Conservation (phyloP, 1,284 basidiomycete species). For the Gomphus bonarii region DNA sequence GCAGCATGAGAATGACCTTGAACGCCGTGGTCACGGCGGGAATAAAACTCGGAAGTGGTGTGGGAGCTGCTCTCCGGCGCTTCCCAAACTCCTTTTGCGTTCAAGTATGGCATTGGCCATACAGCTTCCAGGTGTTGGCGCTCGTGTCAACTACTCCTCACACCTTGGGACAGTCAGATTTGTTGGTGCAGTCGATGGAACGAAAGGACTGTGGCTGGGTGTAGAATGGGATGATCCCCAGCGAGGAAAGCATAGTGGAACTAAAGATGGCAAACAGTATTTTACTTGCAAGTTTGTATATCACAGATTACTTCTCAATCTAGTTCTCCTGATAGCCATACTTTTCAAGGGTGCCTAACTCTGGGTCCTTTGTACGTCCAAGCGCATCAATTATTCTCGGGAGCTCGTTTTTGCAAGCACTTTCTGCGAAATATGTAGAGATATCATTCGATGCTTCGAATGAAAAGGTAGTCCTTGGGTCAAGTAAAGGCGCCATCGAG, state of each 20-base stretch:
- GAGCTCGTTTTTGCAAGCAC: conserved; percentile 62
- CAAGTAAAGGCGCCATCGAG: conserved; percentile 69
- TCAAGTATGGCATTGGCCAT: conserved; percentile 9
- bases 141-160: conserved; percentile 36
- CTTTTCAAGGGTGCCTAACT: conserved; percentile 33
- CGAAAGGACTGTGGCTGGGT: conserved; percentile 75
- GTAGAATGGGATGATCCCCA: conserved; percentile 88
- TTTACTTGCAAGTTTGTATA: conserved; percentile 65
- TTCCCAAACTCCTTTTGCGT: not conserved
- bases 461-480: conserved; percentile 67
- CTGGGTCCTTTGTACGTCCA: conserved; percentile 71
- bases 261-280: conserved; percentile 68
- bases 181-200: conserved; percentile 54
- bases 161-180: conserved; percentile 63
- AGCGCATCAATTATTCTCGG: conserved; percentile 46
- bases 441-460: conserved; percentile 37
- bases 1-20: conserved; percentile 4
- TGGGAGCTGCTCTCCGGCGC: no score
- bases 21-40: no score
- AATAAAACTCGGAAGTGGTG: no score
- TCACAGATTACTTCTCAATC: not conserved
- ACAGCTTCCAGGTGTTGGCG: conserved; percentile 29
- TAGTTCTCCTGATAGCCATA: conserved; percentile 10
- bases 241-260: conserved; percentile 83
- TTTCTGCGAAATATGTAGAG: conserved; percentile 70